Evolutionary conservation across 495 filamentous ascomycete species (phyloP).

Genomic region (Penicillium bialowiezense): DNA sequence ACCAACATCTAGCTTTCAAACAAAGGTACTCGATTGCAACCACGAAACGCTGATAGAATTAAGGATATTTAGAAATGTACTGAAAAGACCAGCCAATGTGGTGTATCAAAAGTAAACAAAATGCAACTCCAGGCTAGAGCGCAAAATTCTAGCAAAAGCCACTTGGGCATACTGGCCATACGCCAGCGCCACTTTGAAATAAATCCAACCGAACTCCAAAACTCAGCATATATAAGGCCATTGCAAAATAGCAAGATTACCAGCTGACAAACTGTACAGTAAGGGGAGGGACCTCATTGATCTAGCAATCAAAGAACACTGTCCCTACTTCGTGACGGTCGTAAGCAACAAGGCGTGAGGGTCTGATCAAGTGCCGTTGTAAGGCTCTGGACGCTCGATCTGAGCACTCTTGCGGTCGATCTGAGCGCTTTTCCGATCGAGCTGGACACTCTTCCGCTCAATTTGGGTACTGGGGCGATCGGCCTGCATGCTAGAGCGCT

Average conservation of each 20-base stretch:
- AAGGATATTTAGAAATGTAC: background rate
- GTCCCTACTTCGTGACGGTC: conserved; percentile 14
- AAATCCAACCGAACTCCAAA: conserved; percentile 9
- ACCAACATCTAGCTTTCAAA: no score
- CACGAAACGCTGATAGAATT: no score
- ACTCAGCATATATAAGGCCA: background rate
- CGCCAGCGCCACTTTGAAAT: background rate
- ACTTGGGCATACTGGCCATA: background rate
- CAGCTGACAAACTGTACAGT: conserved; percentile 14
- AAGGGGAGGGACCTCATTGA: background rate
- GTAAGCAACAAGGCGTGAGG: background rate
- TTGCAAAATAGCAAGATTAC: background rate
- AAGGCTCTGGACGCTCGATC: conserved; percentile 9
- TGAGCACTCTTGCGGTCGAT: conserved; percentile 6
- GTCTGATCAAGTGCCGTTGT: conserved; percentile 7
- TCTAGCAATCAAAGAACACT: background rate
- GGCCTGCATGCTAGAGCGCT: conserved; percentile 23
- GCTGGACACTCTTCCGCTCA: conserved; percentile 6
- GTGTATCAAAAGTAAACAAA: background rate
- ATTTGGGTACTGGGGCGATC: conserved; percentile 29
- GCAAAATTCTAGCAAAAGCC: background rate
- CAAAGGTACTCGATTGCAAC: no score
- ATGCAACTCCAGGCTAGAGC: background rate
- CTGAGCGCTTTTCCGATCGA: conserved; percentile 7
- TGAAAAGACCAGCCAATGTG: background rate